phyloP scores from a whole-genome alignment of 2,329 filamentous ascomycete species.

The Aureobasidium namibiae region DNA sequence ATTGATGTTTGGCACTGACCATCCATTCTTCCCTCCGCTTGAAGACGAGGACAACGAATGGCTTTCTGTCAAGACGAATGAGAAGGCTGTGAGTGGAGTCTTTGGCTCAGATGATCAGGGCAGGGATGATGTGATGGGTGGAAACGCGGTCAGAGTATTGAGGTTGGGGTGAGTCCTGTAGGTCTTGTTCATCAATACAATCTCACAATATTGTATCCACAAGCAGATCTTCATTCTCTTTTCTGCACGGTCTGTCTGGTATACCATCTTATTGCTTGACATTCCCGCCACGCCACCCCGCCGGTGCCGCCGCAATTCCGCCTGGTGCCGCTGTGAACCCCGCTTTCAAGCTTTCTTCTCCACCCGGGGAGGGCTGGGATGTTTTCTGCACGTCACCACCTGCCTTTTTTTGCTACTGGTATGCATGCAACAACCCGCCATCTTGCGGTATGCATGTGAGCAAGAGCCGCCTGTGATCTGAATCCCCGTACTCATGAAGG shows the following conservation, averaged over 20 bases:
- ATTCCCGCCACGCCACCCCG: too few relatives aligned
- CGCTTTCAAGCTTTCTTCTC: neutral
- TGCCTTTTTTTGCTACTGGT: neutral
- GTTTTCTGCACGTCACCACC: neutral
- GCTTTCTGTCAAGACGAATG: constrained; percentile 59
- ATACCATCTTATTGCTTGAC: too few relatives aligned
- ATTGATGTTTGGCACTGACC: constrained; percentile 74
- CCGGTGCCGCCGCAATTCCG: too few relatives aligned
- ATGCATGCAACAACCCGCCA: neutral
- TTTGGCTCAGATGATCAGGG: constrained; percentile 37
- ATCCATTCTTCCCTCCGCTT: constrained; percentile 77
- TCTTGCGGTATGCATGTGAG: neutral
- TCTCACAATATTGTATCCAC: too few relatives aligned
- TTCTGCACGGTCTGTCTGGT: too few relatives aligned
- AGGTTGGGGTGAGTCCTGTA: constrained; percentile 13
- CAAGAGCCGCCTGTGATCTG: too few relatives aligned
- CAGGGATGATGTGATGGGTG: constrained; percentile 48
- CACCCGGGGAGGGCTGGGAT: neutral
- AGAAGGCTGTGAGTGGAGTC: constrained; percentile 46
- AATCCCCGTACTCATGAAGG: too few relatives aligned
- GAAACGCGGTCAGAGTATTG: constrained; percentile 50
- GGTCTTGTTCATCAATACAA: neutral
- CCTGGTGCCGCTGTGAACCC: neutral
- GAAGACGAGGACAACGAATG: constrained; percentile 56
- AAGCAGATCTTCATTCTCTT: too few relatives aligned